Conservation (phyloP, 345 rosid species). For the Eucalyptus tenuipes region DNA sequence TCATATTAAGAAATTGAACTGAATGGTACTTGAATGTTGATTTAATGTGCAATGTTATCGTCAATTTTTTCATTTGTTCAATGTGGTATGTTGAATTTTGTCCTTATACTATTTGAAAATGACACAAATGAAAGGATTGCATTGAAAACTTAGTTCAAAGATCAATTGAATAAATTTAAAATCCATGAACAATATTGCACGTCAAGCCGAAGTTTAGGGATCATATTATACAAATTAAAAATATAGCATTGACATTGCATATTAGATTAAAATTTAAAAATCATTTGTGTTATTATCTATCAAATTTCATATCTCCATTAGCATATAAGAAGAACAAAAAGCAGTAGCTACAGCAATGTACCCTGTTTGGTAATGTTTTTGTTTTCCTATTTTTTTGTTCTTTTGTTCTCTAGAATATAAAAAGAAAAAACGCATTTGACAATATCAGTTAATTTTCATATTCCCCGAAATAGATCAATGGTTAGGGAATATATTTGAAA, state of each 20-base stretch:
- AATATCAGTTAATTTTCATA: too few relatives aligned
- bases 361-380: fast-evolving
- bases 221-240: neutral
- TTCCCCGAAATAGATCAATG: fast-evolving
- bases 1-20: fast-evolving
- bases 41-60: fast-evolving
- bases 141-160: neutral
- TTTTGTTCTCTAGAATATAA: too few relatives aligned
- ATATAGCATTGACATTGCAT: fast-evolving
- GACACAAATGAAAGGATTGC: fast-evolving
- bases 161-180: too few relatives aligned
- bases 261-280: fast-evolving
- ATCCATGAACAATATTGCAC: fast-evolving
- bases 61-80: neutral
- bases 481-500: too few relatives aligned
- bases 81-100: neutral
- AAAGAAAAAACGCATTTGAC: fast-evolving
- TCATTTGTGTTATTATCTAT: neutral
- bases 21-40: fast-evolving
- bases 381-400: too few relatives aligned
- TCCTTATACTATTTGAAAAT: neutral
- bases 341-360: neutral
- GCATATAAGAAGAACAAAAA: neutral
- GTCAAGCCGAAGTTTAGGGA: fast-evolving
- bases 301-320: neutral